Conservation (phyloP, 2,329 filamentous ascomycete species). For the Cladosporium sphaerospermum region DNA sequence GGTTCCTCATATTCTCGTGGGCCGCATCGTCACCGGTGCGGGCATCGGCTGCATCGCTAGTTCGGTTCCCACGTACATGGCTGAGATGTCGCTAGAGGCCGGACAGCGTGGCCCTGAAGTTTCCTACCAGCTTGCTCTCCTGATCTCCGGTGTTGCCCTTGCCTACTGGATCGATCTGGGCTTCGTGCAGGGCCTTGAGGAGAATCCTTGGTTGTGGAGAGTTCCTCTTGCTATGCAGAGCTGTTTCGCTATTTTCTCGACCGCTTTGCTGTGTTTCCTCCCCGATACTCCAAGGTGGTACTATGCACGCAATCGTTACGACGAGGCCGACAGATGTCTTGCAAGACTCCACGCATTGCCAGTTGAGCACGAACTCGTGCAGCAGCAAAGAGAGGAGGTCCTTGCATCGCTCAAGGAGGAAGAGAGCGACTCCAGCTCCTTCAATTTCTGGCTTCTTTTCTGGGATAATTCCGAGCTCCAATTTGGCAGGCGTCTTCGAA, state of each 20-base stretch:
- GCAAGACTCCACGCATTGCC: constrained; percentile 16
- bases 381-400: constrained; percentile 23
- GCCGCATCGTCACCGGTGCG: constrained; percentile 24
- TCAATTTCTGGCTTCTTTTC: constrained; percentile 24
- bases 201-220: constrained; percentile 26
- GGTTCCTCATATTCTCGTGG: constrained; percentile 28
- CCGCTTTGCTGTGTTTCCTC: constrained; percentile 20
- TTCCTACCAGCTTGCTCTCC: constrained; percentile 19
- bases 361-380: constrained; percentile 17
- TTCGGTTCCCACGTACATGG: constrained; percentile 28
- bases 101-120: constrained; percentile 26
- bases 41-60: constrained; percentile 27
- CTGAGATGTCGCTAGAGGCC: constrained; percentile 25
- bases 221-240: constrained; percentile 30
- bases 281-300: constrained; percentile 32
- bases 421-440: constrained; percentile 22
- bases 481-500: constrained; percentile 33
- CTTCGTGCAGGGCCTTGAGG: constrained; percentile 22
- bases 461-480: constrained; percentile 34
- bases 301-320: constrained; percentile 20
- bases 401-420: constrained; percentile 25
- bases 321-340: constrained; percentile 15
- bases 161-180: constrained; percentile 27
- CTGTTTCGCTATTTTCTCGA: constrained; percentile 28
- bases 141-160: constrained; percentile 23